Base-by-base conservation (phyloP, 805 yeast species). In the Barnettozyma siamensis region DNA sequence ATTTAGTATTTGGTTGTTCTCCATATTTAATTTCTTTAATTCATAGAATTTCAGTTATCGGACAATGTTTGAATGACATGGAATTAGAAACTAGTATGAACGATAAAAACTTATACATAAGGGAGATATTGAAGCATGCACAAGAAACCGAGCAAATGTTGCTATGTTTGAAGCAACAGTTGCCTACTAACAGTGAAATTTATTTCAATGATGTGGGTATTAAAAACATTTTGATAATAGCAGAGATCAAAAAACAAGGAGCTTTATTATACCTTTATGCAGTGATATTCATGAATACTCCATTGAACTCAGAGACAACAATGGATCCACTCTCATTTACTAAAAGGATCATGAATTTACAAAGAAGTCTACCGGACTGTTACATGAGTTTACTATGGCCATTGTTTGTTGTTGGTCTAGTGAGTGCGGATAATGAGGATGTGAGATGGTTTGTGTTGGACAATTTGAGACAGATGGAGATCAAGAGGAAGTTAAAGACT, bases 351-450 rank as follows among this genome's bases (percentile, higher is more conserved):
- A 57, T 60, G 35, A 37, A 35, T 13, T 43, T 63, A 4, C 52
- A 51, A 15, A 24, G 24, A 16, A 44, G 40, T 3, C 54, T 60
- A 12, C 68, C 66, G 3, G 61, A 51, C 20, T 48, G 55, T 20
- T 60, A 59, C 32, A 64, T 65, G 61, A 59, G 72, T 1, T 42
- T 68, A 13, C 45, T 66, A 2, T 68, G 73, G 73, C 68, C 73
- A 1, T 38, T 67, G 4, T 68, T 67, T 45, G 55, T 68, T 3
- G 45, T 67, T 15, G 72, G 72, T 1, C 47, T 66, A 3, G 63
- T 62, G 0, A 38, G 49, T 19, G 52, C 64, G 4, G 56, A 54
- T 9, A 58, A 53, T 8, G 70, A 65, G 26, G 65, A 63, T 3
- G 60, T 55, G 15, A 46, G 72, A 29, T 63, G 67, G 69, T 66